phyloP scores from a whole-genome alignment of 1,284 basidiomycete genomes.

The Cystobasidium pallidum region DNA sequence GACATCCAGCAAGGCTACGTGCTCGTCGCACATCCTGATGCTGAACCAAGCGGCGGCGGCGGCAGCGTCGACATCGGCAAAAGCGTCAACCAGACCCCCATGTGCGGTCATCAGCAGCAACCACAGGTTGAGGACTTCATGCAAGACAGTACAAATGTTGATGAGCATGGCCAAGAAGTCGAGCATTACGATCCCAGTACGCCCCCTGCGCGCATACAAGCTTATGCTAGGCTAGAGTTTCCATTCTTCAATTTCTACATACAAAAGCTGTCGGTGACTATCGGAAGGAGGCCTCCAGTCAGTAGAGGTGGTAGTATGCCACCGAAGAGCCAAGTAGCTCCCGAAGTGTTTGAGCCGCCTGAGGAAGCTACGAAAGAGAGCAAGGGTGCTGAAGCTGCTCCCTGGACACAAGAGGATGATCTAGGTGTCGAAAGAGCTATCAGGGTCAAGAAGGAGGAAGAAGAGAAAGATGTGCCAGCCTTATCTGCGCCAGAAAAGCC shows the following conservation, averaged over 20 bases:
- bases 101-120: neutral
- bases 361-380: neutral
- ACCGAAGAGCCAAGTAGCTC: neutral
- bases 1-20: slow-evolving; percentile 29
- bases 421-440: slow-evolving; percentile 36
- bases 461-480: slow-evolving; percentile 10
- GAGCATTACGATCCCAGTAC: slow-evolving; percentile 32
- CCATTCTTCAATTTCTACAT: slow-evolving; percentile 85
- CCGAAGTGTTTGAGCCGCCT: slow-evolving; percentile 18
- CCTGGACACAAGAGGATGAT: slow-evolving; percentile 21
- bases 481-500: neutral
- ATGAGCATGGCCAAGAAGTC: slow-evolving; percentile 16
- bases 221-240: slow-evolving; percentile 91
- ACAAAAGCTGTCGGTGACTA: slow-evolving; percentile 74
- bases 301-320: slow-evolving; percentile 38
- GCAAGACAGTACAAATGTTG: neutral
- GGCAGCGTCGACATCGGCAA: neutral
- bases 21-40: slow-evolving; percentile 19
- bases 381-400: slow-evolving; percentile 10
- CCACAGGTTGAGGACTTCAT: slow-evolving; percentile 7
- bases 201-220: slow-evolving; percentile 65
- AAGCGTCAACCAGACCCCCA: neutral
- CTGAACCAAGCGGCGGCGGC: slow-evolving; percentile 4
- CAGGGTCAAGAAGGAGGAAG: slow-evolving; percentile 46
- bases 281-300: slow-evolving; percentile 62